phyloP scores from a whole-genome alignment of 2,329 filamentous ascomycete species.

The Fusarium buxicola region DNA sequence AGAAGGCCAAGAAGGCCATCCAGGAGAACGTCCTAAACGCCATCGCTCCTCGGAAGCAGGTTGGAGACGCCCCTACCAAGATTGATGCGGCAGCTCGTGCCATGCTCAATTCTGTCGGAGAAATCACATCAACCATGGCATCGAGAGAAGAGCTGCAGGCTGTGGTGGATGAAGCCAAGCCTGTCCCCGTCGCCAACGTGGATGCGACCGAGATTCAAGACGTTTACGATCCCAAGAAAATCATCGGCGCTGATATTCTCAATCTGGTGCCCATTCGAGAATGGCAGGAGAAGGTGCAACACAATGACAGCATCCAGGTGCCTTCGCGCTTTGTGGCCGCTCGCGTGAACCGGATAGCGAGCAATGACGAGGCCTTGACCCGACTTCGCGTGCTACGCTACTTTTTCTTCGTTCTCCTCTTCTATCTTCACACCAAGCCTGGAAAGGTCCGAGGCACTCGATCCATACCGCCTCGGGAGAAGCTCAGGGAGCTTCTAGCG shows the following conservation, averaged over 20 bases:
- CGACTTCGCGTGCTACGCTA: conserved; percentile 71
- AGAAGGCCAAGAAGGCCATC: conserved; percentile 85
- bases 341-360: conserved; percentile 66
- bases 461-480: conserved; percentile 69
- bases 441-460: conserved; percentile 60
- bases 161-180: conserved; percentile 74
- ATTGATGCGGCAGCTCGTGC: conserved; percentile 67
- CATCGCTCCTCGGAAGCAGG: conserved; percentile 62
- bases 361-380: conserved; percentile 64
- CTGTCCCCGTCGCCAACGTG: conserved; percentile 77
- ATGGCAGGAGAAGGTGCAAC: conserved; percentile 76
- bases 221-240: conserved; percentile 74
- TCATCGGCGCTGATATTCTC: conserved; percentile 77
- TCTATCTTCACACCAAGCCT: conserved; percentile 61
- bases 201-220: conserved; percentile 75
- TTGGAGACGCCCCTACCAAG: conserved; percentile 56
- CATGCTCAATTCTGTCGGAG: conserved; percentile 72
- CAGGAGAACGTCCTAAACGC: conserved; percentile 76
- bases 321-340: conserved; percentile 73
- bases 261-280: conserved; percentile 76
- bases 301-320: conserved; percentile 66
- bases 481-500: conserved; percentile 67
- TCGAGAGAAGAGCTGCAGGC: conserved; percentile 74
- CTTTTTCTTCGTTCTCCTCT: conserved; percentile 66
- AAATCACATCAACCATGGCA: conserved; percentile 73